Conservation (phyloP, 2,329 filamentous ascomycete genomes). For the Ophiostoma himal-ulmi region DNA sequence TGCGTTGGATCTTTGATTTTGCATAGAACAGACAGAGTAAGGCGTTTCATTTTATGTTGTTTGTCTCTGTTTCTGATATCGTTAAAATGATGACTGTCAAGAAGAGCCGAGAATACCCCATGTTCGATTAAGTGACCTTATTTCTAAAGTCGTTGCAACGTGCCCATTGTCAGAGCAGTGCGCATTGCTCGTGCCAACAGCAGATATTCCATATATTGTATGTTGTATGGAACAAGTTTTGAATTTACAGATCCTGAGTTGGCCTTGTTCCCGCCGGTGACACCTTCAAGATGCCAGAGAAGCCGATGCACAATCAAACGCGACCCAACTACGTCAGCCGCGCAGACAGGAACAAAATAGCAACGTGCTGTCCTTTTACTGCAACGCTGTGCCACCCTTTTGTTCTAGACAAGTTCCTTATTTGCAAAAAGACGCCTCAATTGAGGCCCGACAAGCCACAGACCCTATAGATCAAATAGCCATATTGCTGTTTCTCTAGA, state of each 20-base stretch:
- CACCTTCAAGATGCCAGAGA: background rate
- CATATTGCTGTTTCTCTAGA: too few species aligned
- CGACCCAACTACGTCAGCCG: background rate
- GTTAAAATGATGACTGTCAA: background rate
- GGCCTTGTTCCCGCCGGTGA: background rate
- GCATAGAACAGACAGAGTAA: constrained; percentile 13
- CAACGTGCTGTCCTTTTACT: background rate
- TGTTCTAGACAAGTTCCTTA: background rate
- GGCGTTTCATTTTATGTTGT: background rate
- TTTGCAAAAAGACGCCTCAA: background rate
- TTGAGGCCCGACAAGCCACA: background rate
- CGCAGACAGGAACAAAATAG: background rate
- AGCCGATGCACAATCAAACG: background rate
- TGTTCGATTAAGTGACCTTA: background rate
- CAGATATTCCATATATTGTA: too few species aligned
- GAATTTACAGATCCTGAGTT: background rate
- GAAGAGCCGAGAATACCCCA: background rate
- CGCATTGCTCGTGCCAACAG: too few species aligned
- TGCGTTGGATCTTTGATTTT: constrained; percentile 3
- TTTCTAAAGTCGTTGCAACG: too few species aligned
- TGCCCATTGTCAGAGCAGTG: too few species aligned
- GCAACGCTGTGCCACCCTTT: background rate
- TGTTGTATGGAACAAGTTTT: background rate
- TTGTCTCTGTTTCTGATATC: background rate
- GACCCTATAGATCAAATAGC: background rate